Conservation (phyloP, 805 yeast species). For the Zygoascus flipseniorum region DNA sequence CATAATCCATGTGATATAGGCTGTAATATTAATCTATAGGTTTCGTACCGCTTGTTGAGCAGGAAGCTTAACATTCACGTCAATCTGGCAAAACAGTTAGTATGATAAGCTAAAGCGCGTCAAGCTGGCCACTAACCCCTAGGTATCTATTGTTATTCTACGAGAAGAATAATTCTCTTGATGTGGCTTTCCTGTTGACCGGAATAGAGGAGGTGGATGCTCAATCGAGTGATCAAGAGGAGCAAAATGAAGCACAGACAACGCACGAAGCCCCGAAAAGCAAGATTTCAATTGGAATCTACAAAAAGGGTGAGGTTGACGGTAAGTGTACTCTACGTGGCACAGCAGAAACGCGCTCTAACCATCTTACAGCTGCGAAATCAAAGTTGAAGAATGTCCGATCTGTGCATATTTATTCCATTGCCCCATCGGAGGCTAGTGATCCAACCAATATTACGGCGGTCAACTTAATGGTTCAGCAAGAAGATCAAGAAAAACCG, state of each 20-base stretch:
- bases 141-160: conserved; percentile 13
- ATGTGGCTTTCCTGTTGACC: conserved; percentile 10
- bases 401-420: conserved; percentile 12
- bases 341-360: background rate
- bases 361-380: conserved; percentile 4
- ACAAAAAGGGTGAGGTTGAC: conserved; percentile 4
- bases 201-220: conserved; percentile 6
- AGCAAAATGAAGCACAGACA: background rate
- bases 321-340: conserved; percentile 1
- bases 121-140: background rate
- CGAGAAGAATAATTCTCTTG: conserved; percentile 8
- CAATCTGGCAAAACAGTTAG: conserved; percentile 16
- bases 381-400: conserved; percentile 2
- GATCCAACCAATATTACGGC: background rate
- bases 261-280: background rate
- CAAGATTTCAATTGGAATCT: background rate
- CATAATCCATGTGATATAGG: background rate
- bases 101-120: background rate
- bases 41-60: conserved; percentile 14
- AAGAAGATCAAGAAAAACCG: background rate
- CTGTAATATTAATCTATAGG: background rate
- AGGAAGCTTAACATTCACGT: conserved; percentile 12
- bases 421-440: conserved; percentile 8
- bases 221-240: background rate
- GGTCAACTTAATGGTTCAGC: background rate